These are phyloP conservation scores for Saturnispora serradocipensis DNA, from an alignment of 805 yeast genomes.

Conservation along the genomic window DNA sequence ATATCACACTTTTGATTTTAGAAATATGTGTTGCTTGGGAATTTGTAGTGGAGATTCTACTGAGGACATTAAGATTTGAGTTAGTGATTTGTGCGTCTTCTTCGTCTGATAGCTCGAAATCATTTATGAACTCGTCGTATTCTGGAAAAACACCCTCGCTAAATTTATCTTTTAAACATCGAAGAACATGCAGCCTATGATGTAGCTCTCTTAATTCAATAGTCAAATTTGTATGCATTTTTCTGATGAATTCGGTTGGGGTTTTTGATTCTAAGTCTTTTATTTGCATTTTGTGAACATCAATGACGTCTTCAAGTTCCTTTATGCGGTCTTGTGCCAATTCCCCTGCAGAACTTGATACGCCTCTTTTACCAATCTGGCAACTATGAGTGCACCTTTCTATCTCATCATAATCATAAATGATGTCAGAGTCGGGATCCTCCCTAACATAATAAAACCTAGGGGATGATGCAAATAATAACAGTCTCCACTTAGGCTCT, in stretches of 20 bases:
- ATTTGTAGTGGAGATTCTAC: slow-evolving; percentile 11
- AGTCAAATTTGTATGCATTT: slow-evolving; percentile 19
- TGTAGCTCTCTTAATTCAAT: slow-evolving; percentile 25
- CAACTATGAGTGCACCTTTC: slow-evolving; percentile 60
- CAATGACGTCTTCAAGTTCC: slow-evolving; percentile 33
- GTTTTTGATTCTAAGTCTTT: slow-evolving; percentile 15
- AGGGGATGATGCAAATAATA: slow-evolving; percentile 48
- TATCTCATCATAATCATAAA: slow-evolving; percentile 47
- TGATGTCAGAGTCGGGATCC: slow-evolving; percentile 32
- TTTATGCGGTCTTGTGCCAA: slow-evolving; percentile 33
- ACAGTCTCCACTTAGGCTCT: slow-evolving; percentile 35
- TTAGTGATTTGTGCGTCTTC: slow-evolving; percentile 10
- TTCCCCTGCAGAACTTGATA: slow-evolving; percentile 44
- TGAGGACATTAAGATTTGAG: slow-evolving; percentile 11
- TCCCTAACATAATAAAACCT: slow-evolving; percentile 54
- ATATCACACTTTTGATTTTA: slow-evolving; percentile 12
- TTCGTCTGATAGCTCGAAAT: slow-evolving; percentile 17
- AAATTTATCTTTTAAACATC: slow-evolving; percentile 19
- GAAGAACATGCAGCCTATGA: slow-evolving; percentile 21
- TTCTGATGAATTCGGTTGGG: slow-evolving; percentile 3
- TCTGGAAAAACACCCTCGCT: slow-evolving; percentile 21
- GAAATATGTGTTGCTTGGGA: slow-evolving; percentile 12
- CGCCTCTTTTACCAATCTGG: slow-evolving; percentile 42
- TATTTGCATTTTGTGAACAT: slow-evolving; percentile 20
- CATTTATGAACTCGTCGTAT: slow-evolving; percentile 19